Evolutionary conservation across 1,284 basidiomycete species (phyloP).

Genomic region (Ceratobasidium sp.): DNA sequence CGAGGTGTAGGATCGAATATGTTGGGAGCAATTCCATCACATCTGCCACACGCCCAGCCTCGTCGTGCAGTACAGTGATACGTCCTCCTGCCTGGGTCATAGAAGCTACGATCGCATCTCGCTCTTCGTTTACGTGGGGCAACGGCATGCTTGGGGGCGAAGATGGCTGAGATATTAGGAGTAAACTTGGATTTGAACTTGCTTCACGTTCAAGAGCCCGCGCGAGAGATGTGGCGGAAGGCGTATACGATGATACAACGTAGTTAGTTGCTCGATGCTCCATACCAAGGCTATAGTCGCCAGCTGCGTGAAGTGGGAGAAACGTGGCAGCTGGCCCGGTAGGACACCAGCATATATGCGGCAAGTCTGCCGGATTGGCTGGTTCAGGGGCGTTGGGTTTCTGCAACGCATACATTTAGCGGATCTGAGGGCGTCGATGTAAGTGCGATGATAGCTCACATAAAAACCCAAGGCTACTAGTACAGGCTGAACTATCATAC

Average conservation of each 20-base stretch:
- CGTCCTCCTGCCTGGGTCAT: neutral
- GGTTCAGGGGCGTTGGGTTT: neutral
- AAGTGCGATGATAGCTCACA: neutral
- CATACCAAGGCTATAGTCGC: neutral
- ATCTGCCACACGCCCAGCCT: neutral
- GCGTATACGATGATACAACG: constrained; percentile 27
- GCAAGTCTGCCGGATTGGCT: neutral
- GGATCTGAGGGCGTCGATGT: too few relatives aligned
- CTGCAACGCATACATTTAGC: neutral
- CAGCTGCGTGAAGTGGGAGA: constrained; percentile 31
- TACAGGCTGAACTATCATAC: neutral
- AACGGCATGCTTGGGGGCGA: neutral
- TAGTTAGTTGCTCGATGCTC: constrained; percentile 10
- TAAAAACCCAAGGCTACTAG: neutral
- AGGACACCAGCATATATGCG: constrained; percentile 16
- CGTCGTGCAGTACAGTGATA: constrained; percentile 1
- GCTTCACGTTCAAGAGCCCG: neutral
- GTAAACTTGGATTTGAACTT: neutral
- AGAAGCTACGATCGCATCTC: neutral
- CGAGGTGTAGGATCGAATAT: constrained; percentile 20
- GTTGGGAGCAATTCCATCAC: neutral
- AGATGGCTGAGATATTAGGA: constrained; percentile 16
- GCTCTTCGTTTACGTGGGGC: neutral
- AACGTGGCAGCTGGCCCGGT: constrained; percentile 3
- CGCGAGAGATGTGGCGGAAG: neutral